These are phyloP conservation scores for Penicillium sp. DNA, from an alignment of 2,329 filamentous ascomycete genomes.

Conservation along the genomic window DNA sequence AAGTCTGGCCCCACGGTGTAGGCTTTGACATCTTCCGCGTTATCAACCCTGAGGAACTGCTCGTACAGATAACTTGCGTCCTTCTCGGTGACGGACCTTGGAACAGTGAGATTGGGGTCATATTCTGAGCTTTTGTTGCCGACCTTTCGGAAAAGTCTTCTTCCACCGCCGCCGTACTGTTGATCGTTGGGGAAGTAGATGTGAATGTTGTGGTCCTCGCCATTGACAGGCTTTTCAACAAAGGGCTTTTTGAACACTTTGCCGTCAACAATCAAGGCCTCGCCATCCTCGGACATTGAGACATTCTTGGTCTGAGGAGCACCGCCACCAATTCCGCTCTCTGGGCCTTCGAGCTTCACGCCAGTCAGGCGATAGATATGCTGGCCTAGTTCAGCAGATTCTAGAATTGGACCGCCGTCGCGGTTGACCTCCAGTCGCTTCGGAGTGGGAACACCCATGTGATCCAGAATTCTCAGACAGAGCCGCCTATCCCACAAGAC, in stretches of 20 bases:
- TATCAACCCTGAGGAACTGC: conserved; percentile 93
- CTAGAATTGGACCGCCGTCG: conserved; percentile 79
- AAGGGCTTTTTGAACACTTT: conserved; percentile 82
- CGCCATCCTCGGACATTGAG: conserved; percentile 83
- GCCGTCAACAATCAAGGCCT: conserved; percentile 85
- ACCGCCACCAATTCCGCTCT: conserved; percentile 63
- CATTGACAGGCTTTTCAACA: conserved; percentile 97
- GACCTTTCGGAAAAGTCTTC: conserved; percentile 92
- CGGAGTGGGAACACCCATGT: conserved; percentile 85
- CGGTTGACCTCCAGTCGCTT: conserved; percentile 85
- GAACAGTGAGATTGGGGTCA: conserved; percentile 70
- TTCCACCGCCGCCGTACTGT: conserved; percentile 79
- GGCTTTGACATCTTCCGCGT: conserved; percentile 96
- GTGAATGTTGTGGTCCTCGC: conserved; percentile 97
- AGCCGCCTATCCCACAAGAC: conserved; percentile 93
- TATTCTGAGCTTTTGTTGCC: conserved; percentile 99
- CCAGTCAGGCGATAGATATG: conserved; percentile 79
- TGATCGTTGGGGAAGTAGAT: conserved; percentile 82
- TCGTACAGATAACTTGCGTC: conserved; percentile 91
- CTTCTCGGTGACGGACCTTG: conserved; percentile 76
- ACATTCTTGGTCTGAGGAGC: conserved; percentile 62
- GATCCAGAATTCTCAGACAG: conserved; percentile 82
- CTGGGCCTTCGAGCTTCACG: conserved; percentile 67
- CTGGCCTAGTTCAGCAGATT: conserved; percentile 75
- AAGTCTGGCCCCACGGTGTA: conserved; percentile 93